Base-by-base conservation (phyloP, 2,329 filamentous ascomycete species). In the Ophiocordyceps sinensis region DNA sequence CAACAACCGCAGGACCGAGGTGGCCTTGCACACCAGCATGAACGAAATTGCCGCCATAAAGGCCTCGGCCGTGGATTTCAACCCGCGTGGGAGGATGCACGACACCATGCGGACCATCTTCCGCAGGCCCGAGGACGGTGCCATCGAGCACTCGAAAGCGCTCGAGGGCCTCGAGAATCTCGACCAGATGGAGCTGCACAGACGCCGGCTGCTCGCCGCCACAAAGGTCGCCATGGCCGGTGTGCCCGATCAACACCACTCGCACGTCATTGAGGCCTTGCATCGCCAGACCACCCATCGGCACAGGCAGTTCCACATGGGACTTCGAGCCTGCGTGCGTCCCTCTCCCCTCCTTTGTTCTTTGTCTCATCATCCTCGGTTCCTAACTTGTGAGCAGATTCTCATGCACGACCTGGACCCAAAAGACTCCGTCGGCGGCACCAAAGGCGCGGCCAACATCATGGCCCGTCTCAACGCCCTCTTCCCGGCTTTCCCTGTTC, bases 391-490 rank as follows among this genome's bases (percentile, higher is more conserved):
- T 7, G 11, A 9, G 5, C n/a, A 61, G 58, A 46, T 54, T 15
- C 47, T 61, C 10, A 47, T 58, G 39, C 36, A 52, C 4, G 45
- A 51, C 23, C 40, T 57, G 28, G 45, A 40, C 10, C 43, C 43
- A 15, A 42, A 43, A 17, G 28, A 35, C 17, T 31, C 44, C 2
- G 23, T n/a, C n/a, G 14, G 31, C 15, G 41, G 40, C 39, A 47
- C 4, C 19, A 3, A 49, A 23, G 43, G 50, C 13, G 34, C 38
- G 3, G 41, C 48, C 6, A 44, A 48, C 13, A 49, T 59, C 29
- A 56, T 63, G 58, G 60, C 57, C 19, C 49, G 51, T 7, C 46
- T 63, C 21, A 63, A 64, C 38, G 52, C 61, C 6, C 45, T 64
- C 17, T 59, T 63, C 29, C 57, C 61, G 1, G 43, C 58, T 1